Base-by-base conservation (phyloP, 176 grass and related monocot species). In the Oropetium thomaeum region DNA sequence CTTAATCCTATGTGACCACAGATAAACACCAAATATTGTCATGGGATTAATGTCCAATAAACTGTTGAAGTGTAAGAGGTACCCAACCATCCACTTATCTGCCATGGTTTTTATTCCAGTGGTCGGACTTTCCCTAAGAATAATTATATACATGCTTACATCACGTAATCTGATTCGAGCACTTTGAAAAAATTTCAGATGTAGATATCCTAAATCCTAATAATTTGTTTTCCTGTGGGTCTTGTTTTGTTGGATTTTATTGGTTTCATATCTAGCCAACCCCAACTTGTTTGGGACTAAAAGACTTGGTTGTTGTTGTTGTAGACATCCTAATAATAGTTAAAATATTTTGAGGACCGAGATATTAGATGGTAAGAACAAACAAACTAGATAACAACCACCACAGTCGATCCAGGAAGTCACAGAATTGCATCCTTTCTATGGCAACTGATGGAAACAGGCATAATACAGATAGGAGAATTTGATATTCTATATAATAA, bases 41-140 rank as follows among this genome's bases (percentile, higher is more conserved):
- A 39, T 62, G 17, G 38, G 63, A 69, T 3, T 12, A n/a, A 5
- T 75, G 27, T 73, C 15, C 62, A 73, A 81, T 22, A 62, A 55
- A 76, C 47, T 53, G 31, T 31, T 8, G 44, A 8, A 34, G 17
- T 52, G 11, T 5, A 33, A 51, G 48, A 70, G 30, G 20, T 4
- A 32, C 49, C 30, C 28, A n/a, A 16, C 57, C 51, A 49, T 33
- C 67, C 43, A 51, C n/a, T n/a, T n/a, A n/a, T n/a, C n/a, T n/a
- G 19, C 31, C 31, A 49, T 51, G 17, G 20, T 53, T 28, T 27
- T 8, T n/a, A n/a, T n/a, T 16, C 14, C 15, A 67, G 39, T 17
- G 15, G n/a, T 9, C 39, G 58, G 14, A 26, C 8, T 73, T 58
- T 73, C 4, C 13, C 49, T 25, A 41, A 35, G 7, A 57, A 65